A percentile compares a stretch with the other conserved stretches of the same genome.
phyloP scores from a whole-genome alignment of 805 yeast genomes.

The Candida montana region DNA sequence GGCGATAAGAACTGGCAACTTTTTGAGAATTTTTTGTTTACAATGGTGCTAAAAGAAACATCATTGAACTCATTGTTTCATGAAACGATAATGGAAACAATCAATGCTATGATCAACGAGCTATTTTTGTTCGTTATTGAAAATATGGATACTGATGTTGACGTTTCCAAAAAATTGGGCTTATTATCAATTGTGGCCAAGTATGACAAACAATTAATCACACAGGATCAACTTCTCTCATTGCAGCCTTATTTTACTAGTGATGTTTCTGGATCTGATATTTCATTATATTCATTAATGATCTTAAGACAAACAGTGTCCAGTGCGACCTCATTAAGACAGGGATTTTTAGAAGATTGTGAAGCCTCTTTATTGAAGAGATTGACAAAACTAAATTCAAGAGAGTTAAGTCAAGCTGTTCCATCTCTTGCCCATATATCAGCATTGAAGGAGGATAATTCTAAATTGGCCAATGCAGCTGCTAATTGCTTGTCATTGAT shows the following conservation, averaged over 20 bases:
- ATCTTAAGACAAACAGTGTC: conserved; percentile 49
- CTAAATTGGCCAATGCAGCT: conserved; percentile 55
- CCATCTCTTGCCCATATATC: conserved; percentile 62
- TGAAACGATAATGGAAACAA: conserved; percentile 15
- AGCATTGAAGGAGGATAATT: conserved; percentile 37
- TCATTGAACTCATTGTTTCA: conserved; percentile 18
- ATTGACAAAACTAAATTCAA: conserved; percentile 53
- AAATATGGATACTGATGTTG: conserved; percentile 25
- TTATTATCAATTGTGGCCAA: conserved; percentile 53
- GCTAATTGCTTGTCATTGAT: conserved; percentile 52
- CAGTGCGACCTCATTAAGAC: conserved; percentile 39
- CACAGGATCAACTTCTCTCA: conserved; percentile 60
- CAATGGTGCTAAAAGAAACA: conserved; percentile 33
- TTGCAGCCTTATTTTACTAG: conserved; percentile 61
- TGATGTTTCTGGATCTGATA: conserved; percentile 35
- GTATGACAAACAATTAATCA: conserved; percentile 46
- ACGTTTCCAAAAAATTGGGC: conserved; percentile 36
- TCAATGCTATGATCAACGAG: conserved; percentile 29
- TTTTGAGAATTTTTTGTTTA: conserved; percentile 44
- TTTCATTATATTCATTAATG: conserved; percentile 46
- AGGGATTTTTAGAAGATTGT: conserved; percentile 43
- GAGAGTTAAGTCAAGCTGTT: conserved; percentile 68
- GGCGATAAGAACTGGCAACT: conserved; percentile 37
- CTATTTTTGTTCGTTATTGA: conserved; percentile 33
- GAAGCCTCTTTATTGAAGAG: conserved; percentile 48